Evolutionary conservation across 2,329 filamentous ascomycete genomes (phyloP).

Genomic region (Botrytis byssoidea): DNA sequence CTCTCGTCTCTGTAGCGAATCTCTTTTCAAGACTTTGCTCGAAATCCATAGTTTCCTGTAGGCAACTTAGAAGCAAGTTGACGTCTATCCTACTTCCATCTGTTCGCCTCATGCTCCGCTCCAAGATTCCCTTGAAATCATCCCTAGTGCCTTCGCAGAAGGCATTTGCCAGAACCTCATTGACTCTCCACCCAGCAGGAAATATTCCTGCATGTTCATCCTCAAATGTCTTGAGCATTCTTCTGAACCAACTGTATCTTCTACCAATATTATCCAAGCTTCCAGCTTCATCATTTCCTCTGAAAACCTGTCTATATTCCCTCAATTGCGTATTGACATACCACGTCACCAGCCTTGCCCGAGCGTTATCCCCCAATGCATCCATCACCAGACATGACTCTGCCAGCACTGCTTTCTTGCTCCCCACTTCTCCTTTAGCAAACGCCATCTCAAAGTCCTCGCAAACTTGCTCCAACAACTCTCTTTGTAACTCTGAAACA

Average conservation of each 20-base stretch:
- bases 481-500: conserved; percentile 88
- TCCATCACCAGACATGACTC: conserved; percentile 95
- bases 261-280: conserved; percentile 95
- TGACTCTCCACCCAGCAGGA: conserved; percentile 82
- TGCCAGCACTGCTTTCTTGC: conserved; percentile 67
- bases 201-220: conserved; percentile 89
- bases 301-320: conserved; percentile 93
- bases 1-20: conserved; percentile 70
- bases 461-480: conserved; percentile 94
- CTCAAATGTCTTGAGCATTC: conserved; percentile 94
- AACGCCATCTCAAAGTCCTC: conserved; percentile 98
- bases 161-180: conserved; percentile 82
- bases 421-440: conserved; percentile 77
- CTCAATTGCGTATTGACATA: conserved; percentile 96
- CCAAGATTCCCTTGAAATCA: conserved; percentile 90
- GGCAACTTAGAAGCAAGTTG: conserved; percentile 79
- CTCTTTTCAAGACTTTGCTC: conserved; percentile 86
- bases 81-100: conserved; percentile 84
- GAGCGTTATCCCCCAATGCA: conserved; percentile 83
- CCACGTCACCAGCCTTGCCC: conserved; percentile 83
- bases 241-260: conserved; percentile 92
- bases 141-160: conserved; percentile 96
- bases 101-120: conserved; percentile 76
- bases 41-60: conserved; percentile 96
- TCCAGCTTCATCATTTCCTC: conserved; percentile 93